Evolutionary conservation across 495 filamentous ascomycete genomes (phyloP).

Genomic region (Aspergillus saccharolyticus): DNA sequence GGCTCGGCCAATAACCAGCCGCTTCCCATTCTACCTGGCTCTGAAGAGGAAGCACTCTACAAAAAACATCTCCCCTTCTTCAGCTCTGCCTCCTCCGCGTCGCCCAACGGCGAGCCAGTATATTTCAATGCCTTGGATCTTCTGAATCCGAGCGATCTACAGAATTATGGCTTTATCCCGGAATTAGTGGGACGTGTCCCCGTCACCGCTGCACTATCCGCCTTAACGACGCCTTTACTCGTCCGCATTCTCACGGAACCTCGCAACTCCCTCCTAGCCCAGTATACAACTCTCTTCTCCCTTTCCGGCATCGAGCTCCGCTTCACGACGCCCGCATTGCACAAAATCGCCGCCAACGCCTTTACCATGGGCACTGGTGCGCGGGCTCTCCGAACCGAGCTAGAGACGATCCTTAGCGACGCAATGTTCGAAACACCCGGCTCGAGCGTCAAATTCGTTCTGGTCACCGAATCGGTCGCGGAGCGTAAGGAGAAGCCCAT

Average conservation of each 20-base stretch:
- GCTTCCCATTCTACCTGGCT: slow-evolving; percentile 41
- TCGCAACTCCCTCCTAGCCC: slow-evolving; percentile 74
- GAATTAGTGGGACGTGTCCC: slow-evolving; percentile 91
- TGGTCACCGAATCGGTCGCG: slow-evolving; percentile 73
- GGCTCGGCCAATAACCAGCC: slow-evolving; percentile 37
- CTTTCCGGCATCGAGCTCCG: slow-evolving; percentile 77
- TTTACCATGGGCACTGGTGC: slow-evolving; percentile 79
- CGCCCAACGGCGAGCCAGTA: slow-evolving; percentile 34
- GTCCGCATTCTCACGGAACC: slow-evolving; percentile 89
- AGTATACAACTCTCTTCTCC: slow-evolving; percentile 80
- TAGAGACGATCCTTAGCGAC: slow-evolving; percentile 81
- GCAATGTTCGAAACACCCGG: slow-evolving; percentile 89
- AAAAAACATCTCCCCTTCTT: slow-evolving; percentile 67
- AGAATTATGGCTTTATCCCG: slow-evolving; percentile 90
- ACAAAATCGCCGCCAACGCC: slow-evolving; percentile 72
- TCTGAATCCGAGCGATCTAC: slow-evolving; percentile 74
- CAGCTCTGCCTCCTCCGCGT: slow-evolving; percentile 32
- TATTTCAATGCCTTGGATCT: slow-evolving; percentile 78
- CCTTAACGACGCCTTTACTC: slow-evolving; percentile 73
- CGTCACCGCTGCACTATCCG: slow-evolving; percentile 74
- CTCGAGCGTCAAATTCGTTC: slow-evolving; percentile 60
- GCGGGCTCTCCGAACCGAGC: slow-evolving; percentile 77
- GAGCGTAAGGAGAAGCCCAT: slow-evolving; percentile 55
- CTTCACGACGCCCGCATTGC: slow-evolving; percentile 75
- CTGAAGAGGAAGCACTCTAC: slow-evolving; percentile 58